Evolutionary conservation across 2,329 filamentous ascomycete genomes (phyloP), one percentile per base, ranked within the genome.

Genomic region (Venturia effusa): DNA sequence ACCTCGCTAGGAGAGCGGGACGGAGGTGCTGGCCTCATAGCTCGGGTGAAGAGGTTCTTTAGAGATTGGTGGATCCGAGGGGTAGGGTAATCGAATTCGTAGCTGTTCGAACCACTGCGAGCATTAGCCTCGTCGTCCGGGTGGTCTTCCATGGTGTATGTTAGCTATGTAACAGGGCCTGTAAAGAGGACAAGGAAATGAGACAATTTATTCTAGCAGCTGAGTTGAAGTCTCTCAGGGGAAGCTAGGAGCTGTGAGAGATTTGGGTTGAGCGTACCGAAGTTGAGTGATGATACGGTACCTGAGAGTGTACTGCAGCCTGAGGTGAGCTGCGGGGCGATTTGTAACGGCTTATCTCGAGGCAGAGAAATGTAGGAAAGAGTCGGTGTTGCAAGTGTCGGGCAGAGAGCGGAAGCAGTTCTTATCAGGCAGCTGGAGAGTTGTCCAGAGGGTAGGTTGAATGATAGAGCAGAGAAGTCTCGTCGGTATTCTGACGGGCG

Each of bases 1-100:
- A n/a, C 30, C 45, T 63, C 61, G 13, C 61, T 63, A 3, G 61
- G 61, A 8, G 51, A 24, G 51, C 61, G 61, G 19, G 45, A 55
- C 13, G 37, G 61, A 34, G 61, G 41, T 62, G 19, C 24, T 8
- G 27, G 61, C 24, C 40, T n/a, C 61, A 62, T 62, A 15, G 24
- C 59, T 40, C 32, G 59, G 17, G 19, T 22, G 19, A 17, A 8
- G 30, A 34, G 32, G 11, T n/a, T 57, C 51, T 57, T 17, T 19
- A 57, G 27, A n/a, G 51, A 57, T n/a, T 5, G 27, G 30, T 57
- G 51, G 17, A 34, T 57, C 4, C 34, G 51, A 57, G 51, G 51
- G 17, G 27, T n/a, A n/a, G 51, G 51, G 13, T 34, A 32, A 11
- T 32, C 30, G 51, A 57, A 19, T n/a, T 57, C 30, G 51, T 34